Base-by-base conservation (phyloP, 2,329 filamentous ascomycete genomes). In the Hypoxylon sp. region DNA sequence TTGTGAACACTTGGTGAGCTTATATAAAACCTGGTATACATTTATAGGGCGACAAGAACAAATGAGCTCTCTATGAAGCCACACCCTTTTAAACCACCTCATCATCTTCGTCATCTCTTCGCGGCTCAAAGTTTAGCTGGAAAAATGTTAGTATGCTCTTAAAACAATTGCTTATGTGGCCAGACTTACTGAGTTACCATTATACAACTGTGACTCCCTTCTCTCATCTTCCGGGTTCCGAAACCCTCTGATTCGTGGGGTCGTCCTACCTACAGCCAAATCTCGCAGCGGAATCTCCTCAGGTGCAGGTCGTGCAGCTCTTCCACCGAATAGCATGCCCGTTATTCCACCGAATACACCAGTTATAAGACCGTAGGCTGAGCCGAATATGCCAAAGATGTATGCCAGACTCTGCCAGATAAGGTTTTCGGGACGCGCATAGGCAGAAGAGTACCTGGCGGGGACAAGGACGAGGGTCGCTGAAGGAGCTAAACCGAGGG, bases 401-500 rank as follows among this genome's bases (percentile, higher is more conserved):
- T 66, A 72, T 6, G 56, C 39, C 6, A 71, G 37, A n/a, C 58
- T 63, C 2, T 62, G 73, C 46, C 75, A 75, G 66, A 82, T 64
- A n/a, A 77, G 24, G 13, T 74, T 77, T 6, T 74, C 75, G 3
- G 72, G 15, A 73, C 74, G 31, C 48, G 70, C 57, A 66, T 85
- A 87, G 0, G 85, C 85, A 0, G 78, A 74, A 0, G 81, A 75
- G 61, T 80, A 82, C 17, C 77, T 80, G 1, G 93, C 87, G 0
- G 93, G 93, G 0, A 95, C 86, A 51, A 98, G 87, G 8, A 98
- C 89, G 2, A 98, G 83, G 0, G 93, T 98, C 1, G 93, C 92
- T 4, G 89, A 94, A 0, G 94, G 94, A 0, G 89, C 86, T 0
- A 97, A 83, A 0, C 90, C 92, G 6, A 97, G 85, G 4, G 92